phyloP scores from a whole-genome alignment of 306 rosid genomes.

The Glycyrrhiza uralensis region DNA sequence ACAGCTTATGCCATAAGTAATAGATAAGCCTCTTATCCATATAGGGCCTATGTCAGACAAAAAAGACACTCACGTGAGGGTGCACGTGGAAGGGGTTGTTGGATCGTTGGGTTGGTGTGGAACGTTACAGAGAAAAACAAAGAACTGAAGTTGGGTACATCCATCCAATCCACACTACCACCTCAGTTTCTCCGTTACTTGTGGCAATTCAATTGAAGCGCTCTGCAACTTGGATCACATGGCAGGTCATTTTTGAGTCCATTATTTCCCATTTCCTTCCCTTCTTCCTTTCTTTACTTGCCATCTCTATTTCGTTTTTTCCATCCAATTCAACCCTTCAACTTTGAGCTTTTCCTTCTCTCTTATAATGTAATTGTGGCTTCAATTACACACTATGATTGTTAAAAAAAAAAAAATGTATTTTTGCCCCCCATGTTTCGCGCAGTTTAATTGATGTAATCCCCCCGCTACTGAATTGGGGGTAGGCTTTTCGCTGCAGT shows the following conservation, averaged over 20 bases:
- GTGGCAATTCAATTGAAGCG: conserved; percentile 8
- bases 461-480: background rate
- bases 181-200: conserved; percentile 30
- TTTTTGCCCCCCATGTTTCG: background rate
- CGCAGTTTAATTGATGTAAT: background rate
- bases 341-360: background rate
- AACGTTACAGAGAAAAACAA: background rate
- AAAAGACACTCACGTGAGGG: too few relatives aligned
- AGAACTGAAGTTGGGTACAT: background rate
- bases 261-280: background rate
- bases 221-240: conserved; percentile 17
- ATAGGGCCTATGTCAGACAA: too few relatives aligned
- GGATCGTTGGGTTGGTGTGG: background rate
- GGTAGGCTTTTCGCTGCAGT: background rate
- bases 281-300: background rate
- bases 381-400: background rate
- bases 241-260: conserved; percentile 26
- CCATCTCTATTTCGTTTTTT: background rate
- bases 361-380: background rate
- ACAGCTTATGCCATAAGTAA: too few relatives aligned
- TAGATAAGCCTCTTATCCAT: too few relatives aligned
- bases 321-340: background rate
- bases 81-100: conserved; percentile 14
- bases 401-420: background rate
- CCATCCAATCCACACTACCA: background rate